Conservation (phyloP, 2,329 filamentous ascomycete species). For the Ophiostoma angusticollis region DNA sequence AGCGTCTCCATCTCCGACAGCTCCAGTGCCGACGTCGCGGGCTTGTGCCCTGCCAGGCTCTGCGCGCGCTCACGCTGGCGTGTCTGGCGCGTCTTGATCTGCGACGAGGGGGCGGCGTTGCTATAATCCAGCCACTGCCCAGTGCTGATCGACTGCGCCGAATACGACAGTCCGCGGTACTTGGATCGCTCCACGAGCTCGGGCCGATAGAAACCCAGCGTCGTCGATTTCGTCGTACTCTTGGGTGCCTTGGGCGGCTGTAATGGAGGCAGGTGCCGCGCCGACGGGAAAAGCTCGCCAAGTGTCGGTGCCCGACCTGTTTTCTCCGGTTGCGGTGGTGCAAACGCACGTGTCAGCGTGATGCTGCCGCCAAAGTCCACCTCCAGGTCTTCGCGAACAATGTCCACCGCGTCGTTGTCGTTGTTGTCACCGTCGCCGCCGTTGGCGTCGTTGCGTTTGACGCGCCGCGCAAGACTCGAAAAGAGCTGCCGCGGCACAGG, state of each 20-base stretch:
- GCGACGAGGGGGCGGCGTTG: conserved; percentile 45
- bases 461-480: conserved; percentile 58
- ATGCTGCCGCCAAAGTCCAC: conserved; percentile 30
- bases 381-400: conserved; percentile 17
- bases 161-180: conserved; percentile 47
- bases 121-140: conserved; percentile 61
- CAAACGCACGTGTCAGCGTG: conserved; percentile 52
- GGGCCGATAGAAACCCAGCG: conserved; percentile 25
- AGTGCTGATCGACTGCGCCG: conserved; percentile 49
- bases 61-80: conserved; percentile 62
- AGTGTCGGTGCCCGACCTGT: conserved; percentile 46
- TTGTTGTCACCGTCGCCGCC: conserved; percentile 10
- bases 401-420: conserved; percentile 43
- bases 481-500: conserved; percentile 67
- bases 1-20: conserved; percentile 58
- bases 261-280: conserved; percentile 49
- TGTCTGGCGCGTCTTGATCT: conserved; percentile 48
- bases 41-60: conserved; percentile 49
- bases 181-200: conserved; percentile 37
- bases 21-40: conserved; percentile 41
- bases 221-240: conserved; percentile 48
- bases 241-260: conserved; percentile 62
- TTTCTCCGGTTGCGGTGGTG: conserved; percentile 33
- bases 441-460: conserved; percentile 12
- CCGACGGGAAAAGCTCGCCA: conserved; percentile 61